phyloP scores from a whole-genome alignment of 2,329 filamentous ascomycete genomes.

The Colletotrichum sp. region DNA sequence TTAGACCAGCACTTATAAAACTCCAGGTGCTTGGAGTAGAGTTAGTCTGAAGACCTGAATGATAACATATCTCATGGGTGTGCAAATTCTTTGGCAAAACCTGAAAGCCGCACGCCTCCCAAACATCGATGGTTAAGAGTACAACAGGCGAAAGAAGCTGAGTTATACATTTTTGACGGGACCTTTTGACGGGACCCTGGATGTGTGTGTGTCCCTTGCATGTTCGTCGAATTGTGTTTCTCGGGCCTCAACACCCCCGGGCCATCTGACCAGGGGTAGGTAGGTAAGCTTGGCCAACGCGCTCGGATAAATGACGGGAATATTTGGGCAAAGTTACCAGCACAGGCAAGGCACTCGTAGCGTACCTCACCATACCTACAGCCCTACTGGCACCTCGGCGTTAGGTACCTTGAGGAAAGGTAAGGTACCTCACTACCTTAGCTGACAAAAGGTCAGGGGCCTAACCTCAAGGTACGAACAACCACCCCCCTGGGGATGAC shows the following conservation, averaged over 20 bases:
- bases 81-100: neutral
- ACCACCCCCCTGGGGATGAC: slow-evolving; percentile 3
- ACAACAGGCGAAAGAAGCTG: neutral
- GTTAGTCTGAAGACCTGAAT: neutral
- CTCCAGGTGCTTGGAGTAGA: neutral
- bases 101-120: neutral
- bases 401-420: no score
- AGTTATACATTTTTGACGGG: neutral
- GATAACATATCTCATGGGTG: neutral
- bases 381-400: neutral
- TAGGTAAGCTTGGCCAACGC: neutral
- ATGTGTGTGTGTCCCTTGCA: neutral
- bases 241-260: neutral
- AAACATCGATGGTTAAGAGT: neutral
- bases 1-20: neutral
- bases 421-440: neutral
- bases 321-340: neutral
- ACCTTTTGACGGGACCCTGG: neutral
- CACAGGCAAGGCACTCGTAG: neutral
- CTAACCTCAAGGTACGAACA: neutral
- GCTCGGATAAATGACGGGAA: slow-evolving; percentile 10
- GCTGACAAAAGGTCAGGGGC: neutral
- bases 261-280: neutral
- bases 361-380: neutral
- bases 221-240: neutral